Evolutionary conservation across 345 rosid species (phyloP), one percentile per base, ranked within the genome.

Genomic region (Eucalyptus urophylla): DNA sequence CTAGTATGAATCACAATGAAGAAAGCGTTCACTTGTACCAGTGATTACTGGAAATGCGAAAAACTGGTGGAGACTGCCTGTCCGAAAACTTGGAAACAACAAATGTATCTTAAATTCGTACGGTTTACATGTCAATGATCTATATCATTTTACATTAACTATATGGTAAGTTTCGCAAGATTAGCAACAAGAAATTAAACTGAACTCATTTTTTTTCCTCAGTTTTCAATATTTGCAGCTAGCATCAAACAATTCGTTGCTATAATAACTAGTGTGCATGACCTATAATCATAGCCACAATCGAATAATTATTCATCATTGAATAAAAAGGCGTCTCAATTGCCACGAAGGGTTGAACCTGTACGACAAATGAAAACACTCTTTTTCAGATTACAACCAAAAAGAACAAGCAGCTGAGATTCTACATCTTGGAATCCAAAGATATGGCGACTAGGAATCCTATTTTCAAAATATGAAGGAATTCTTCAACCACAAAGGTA

Each of bases 331-430:
- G 56, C 9, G 0, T 53, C 56, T 53, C 56, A 51, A 51, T 51
- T 51, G 56, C 22, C 56, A 51, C 0, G 1, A 17, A 51, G 56
- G 9, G 56, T 51, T 51, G 9, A 51, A 51, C 37, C 72, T 29
- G 37, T 29, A 62, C 19, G 31, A 0, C 0, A 62, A 29, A 14
- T 14, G 19, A 62, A 29, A 4, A 62, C 72, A 14, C 0, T 62
- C 72, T 6, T 29, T 62, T 62, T 29, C 1, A 14, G 9, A 62
- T 14, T 60, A 60, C 67, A 25, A 60, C 15, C 16, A 60, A 6
- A 60, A 47, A 85, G 17, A 85, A 47, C 5, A 50, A 27, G 25
- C 51, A 24, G 51, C 51, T 0, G 31, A 60, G 31, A 27, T 60
- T 27, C 69, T 60, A 60, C 15, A 60, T 25, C 0, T 60, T 60